Evolutionary conservation across 768 basidiomycete species (phyloP), one percentile per base, ranked within the genome.

Genomic region (Psilocybe sp.): DNA sequence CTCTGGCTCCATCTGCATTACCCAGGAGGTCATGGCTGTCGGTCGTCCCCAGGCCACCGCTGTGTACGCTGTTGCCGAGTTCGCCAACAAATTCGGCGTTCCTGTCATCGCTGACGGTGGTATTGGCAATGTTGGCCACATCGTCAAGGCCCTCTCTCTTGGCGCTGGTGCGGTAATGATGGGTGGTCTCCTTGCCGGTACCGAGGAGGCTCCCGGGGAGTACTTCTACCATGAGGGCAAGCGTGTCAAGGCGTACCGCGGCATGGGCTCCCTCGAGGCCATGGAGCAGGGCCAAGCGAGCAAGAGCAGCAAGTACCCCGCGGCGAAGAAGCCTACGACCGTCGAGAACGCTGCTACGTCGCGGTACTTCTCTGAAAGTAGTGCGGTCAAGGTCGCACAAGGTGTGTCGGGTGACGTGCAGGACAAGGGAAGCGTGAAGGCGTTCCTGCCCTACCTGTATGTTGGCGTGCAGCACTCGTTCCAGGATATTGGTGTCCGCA

Each of bases 171-270:
- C 93, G 3, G 94, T 98, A 46, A 98, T 98, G 97, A 98, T 99
- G 97, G 97, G 97, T 40, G 87, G 92, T 8, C 70, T 98, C 42
- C 77, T 99, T 20, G 97, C 97, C 2, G 96, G 96, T 28, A 98
- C 97, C 33, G 86, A 92, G 54, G 96, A 99, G 69, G 92, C 94
- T 0, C 97, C 97, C 0, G 97, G 97, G 59, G 94, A 98, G 73
- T 99, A 97, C 76, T 98, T 97, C 69, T 99, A 96, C 72, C 95
- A 98, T 64, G 95, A 98, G 56, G 97, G 97, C 55, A 97, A 97
- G 76, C 87, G 97, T 42, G 93, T 98, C 65, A 99, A 99, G 80
- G 85, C 95, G 32, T 99, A 98, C 72, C 87, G 97, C 49, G 97
- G 97, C 4, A 99, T 99, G 97, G 96, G 97, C 15, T 90, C 87